Conservation (phyloP, 2,329 filamentous ascomycete genomes). For the Colletotrichum orbiculare region DNA sequence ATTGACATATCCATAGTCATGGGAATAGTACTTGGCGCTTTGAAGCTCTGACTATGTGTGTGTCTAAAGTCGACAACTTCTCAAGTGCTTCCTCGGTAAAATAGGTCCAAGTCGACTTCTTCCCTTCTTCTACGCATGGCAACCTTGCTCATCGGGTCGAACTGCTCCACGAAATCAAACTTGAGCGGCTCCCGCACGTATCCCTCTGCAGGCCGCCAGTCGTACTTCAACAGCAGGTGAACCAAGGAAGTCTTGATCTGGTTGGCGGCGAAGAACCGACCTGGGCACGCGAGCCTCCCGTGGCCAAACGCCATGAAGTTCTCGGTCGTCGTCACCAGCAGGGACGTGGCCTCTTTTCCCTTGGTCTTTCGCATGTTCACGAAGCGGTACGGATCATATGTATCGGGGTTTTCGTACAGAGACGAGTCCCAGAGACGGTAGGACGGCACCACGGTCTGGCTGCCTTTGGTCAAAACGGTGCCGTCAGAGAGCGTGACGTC, state of each 20-base stretch:
- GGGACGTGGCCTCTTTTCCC: not conserved
- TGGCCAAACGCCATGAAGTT: slow-evolving; percentile 44
- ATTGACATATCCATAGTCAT: no score
- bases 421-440: not conserved
- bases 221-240: slow-evolving; percentile 3
- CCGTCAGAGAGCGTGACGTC: not conserved
- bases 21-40: no score
- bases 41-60: no score
- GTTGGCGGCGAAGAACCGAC: slow-evolving; percentile 43
- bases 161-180: no score
- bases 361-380: not conserved
- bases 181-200: no score
- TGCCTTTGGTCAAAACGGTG: not conserved
- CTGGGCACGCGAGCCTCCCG: slow-evolving; percentile 47
- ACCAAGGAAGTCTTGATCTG: slow-evolving; percentile 43
- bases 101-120: no score
- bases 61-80: no score
- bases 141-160: no score
- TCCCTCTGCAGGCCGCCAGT: not conserved
- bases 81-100: no score
- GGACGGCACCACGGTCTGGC: not conserved
- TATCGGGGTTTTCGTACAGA: not conserved
- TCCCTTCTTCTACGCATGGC: no score
- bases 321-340: not conserved
- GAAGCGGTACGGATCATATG: not conserved